A percentile compares a stretch with the other conserved stretches of the same genome.
Conservation (phyloP, 495 filamentous ascomycete species). For the Platismatia glauca region DNA sequence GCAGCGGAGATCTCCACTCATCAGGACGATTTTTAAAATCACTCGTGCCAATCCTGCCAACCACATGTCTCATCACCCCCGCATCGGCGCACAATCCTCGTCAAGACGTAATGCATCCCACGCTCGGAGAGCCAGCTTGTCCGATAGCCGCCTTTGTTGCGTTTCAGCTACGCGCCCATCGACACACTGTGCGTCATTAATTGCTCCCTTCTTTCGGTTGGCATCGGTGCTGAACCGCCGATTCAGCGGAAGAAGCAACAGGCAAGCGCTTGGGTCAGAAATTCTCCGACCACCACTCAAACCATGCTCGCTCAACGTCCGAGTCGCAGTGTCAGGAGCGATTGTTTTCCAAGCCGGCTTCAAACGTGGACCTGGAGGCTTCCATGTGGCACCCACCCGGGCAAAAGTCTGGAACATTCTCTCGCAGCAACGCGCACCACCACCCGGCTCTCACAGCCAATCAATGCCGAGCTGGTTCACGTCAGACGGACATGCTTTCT, state of each 20-base stretch:
- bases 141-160: background rate
- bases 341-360: background rate
- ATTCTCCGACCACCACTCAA: too few relatives aligned
- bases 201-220: background rate
- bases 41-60: background rate
- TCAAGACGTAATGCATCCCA: background rate
- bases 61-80: background rate
- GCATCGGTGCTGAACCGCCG: background rate
- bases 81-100: background rate
- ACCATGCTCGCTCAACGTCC: background rate
- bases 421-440: background rate
- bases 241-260: too few relatives aligned
- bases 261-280: too few relatives aligned
- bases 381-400: background rate
- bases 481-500: background rate
- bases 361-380: background rate
- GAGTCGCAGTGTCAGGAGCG: too few relatives aligned
- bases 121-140: background rate
- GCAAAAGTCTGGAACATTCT: constrained; percentile 1
- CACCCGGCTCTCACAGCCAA: background rate
- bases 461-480: background rate
- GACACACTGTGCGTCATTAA: background rate
- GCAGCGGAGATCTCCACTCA: background rate
- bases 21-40: background rate
- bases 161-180: constrained; percentile 4